Evolutionary conservation across 1,139 yeast genomes (phyloP), one percentile per base, ranked within the genome.

Genomic region (Kodamaea arcana): DNA sequence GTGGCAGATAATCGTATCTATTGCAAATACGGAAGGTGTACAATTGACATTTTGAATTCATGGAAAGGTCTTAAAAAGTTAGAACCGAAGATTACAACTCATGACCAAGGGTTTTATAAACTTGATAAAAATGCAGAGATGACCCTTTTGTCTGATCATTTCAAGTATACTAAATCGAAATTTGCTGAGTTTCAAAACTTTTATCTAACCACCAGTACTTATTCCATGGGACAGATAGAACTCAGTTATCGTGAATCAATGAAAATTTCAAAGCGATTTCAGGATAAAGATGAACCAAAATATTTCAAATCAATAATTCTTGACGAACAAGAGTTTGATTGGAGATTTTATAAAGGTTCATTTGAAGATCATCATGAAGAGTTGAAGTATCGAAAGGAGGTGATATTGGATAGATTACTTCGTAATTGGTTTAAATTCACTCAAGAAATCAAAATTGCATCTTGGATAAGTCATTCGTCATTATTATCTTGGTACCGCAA

Each of bases 371-470:
- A 48, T 10, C 34, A 35, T 21, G 42, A 36, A 2, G 53, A 51
- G 26, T 36, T 48, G 11, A 40, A 37, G 4, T 40, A 35, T 6
- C 39, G 53, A 16, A 46, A 49, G 24, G 44, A 45, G 27, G 56
- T 59, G 28, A 60, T 61, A 11, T 49, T 61, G 33, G 65, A 60
- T 30, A 44, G 65, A 25, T 48, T 61, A 29, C 48, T 60, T 30
- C 47, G 66, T 30, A 60, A 58, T 38, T 61, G 66, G 66, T 55
- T 55, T 37, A 47, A 60, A 34, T 61, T 60, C 42, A 61, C 65
- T 6, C 60, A 58, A 43, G 64, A 56, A 39, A 60, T 59, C 38
- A 66, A 65, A 11, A 56, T 59, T 26, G 54, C 60, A 3, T 41
- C 45, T 12, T 52, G 56, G 56, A 45, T 52, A 25, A 47, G 46